Conservation (phyloP, 257 asterid species). For the Thymus mandschuricus region DNA sequence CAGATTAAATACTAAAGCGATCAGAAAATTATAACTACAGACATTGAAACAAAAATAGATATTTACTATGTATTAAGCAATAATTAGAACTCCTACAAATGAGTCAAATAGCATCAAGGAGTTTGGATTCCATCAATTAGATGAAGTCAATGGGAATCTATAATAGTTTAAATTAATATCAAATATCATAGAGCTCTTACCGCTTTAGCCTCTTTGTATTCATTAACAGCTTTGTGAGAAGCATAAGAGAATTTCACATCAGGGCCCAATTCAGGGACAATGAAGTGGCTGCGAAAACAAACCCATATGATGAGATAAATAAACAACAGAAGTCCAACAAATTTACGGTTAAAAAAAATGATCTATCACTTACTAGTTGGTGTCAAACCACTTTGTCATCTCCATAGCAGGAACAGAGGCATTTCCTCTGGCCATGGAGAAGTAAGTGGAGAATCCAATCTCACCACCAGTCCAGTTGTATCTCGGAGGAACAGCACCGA, state of each 20-base stretch:
- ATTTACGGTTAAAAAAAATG: too few relatives aligned
- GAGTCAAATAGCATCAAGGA: neutral
- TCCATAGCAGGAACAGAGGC: slow-evolving; percentile 51
- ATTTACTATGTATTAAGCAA: neutral
- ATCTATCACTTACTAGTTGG: slow-evolving; percentile 20
- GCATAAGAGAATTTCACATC: slow-evolving; percentile 81
- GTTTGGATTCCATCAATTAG: slow-evolving; percentile 7
- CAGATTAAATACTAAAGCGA: neutral
- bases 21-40: neutral
- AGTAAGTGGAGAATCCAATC: slow-evolving; percentile 78
- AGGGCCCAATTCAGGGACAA: slow-evolving; percentile 94
- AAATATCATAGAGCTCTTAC: slow-evolving; percentile 42
- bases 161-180: neutral
- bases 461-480: slow-evolving; percentile 88
- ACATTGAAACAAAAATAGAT: neutral
- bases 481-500: slow-evolving; percentile 89
- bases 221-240: slow-evolving; percentile 91
- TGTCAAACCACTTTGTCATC: slow-evolving; percentile 28
- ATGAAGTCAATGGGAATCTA: neutral
- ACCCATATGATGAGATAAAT: slow-evolving; percentile 8
- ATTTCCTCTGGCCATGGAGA: slow-evolving; percentile 99
- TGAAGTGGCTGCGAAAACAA: slow-evolving; percentile 71
- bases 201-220: slow-evolving; percentile 89
- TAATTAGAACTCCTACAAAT: neutral
- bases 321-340: slow-evolving; percentile 7